Evolutionary conservation across 2,329 filamentous ascomycete genomes (phyloP).

Genomic region (Colletotrichum salicis): DNA sequence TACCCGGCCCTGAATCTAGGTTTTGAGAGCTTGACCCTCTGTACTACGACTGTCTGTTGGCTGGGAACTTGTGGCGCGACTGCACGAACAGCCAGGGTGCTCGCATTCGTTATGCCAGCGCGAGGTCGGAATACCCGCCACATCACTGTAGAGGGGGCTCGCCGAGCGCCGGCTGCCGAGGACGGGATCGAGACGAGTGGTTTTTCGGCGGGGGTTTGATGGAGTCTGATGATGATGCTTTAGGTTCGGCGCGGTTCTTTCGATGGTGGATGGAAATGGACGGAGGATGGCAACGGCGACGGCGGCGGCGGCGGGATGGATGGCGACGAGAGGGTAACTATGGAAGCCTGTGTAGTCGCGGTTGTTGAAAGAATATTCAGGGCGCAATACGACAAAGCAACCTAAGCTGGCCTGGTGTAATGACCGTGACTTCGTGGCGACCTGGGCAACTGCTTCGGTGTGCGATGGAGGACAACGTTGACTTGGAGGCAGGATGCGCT

Average conservation of each 20-base stretch:
- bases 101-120: neutral
- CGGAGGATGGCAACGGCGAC: neutral
- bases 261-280: conserved; percentile 3
- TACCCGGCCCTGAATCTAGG: conserved; percentile 26
- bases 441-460: neutral
- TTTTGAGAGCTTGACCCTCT: conserved; percentile 34
- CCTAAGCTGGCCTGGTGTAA: neutral
- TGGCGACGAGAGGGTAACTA: neutral
- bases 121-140: conserved; percentile 33
- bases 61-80: conserved; percentile 14
- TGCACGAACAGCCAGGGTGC: conserved; percentile 27
- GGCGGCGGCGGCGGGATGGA: neutral
- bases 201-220: neutral
- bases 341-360: neutral
- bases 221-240: neutral
- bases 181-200: neutral
- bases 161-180: conserved; percentile 25
- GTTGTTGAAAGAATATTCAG: neutral
- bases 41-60: conserved; percentile 29
- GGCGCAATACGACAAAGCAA: neutral
- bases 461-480: neutral
- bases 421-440: neutral
- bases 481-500: neutral
- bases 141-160: conserved; percentile 24
- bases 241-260: neutral